Conservation (phyloP, 352 stramenopile genomes). For the Plasmopara halstedii region DNA sequence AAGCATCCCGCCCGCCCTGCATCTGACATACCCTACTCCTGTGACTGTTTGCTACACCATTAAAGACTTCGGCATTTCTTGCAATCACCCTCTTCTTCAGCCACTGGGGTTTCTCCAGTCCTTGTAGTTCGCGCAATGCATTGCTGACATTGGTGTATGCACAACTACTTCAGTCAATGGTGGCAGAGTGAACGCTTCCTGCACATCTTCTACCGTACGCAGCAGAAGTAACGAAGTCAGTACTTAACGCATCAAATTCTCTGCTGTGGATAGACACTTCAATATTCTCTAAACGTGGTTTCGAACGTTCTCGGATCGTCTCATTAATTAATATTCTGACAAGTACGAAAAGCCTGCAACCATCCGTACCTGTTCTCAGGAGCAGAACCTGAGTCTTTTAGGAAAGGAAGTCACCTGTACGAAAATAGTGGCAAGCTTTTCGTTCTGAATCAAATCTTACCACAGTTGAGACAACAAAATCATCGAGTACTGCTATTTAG, state of each 20-base stretch:
- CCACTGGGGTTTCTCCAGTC: too few relatives aligned
- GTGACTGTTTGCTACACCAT: slow-evolving; percentile 37
- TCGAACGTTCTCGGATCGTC: slow-evolving; percentile 20
- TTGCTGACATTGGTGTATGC: slow-evolving; percentile 63
- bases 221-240: slow-evolving; percentile 54
- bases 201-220: slow-evolving; percentile 60
- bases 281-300: background rate
- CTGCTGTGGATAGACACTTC: too few relatives aligned
- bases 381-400: slow-evolving; percentile 65
- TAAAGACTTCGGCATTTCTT: slow-evolving; percentile 48
- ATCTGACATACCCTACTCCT: too few relatives aligned
- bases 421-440: slow-evolving; percentile 77
- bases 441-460: slow-evolving; percentile 79
- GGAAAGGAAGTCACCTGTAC: slow-evolving; percentile 61
- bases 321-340: slow-evolving; percentile 95
- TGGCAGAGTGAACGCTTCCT: slow-evolving; percentile 56
- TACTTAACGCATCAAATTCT: slow-evolving; percentile 50
- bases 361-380: slow-evolving; percentile 91
- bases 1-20: too few relatives aligned
- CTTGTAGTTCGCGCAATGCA: slow-evolving; percentile 80
- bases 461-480: slow-evolving; percentile 65
- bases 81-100: too few relatives aligned
- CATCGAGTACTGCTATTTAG: slow-evolving; percentile 85
- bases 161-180: slow-evolving; percentile 72
- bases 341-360: slow-evolving; percentile 79